Base-by-base conservation (phyloP, 768 basidiomycete genomes). In the Rhodotorula kratochvilovae region DNA sequence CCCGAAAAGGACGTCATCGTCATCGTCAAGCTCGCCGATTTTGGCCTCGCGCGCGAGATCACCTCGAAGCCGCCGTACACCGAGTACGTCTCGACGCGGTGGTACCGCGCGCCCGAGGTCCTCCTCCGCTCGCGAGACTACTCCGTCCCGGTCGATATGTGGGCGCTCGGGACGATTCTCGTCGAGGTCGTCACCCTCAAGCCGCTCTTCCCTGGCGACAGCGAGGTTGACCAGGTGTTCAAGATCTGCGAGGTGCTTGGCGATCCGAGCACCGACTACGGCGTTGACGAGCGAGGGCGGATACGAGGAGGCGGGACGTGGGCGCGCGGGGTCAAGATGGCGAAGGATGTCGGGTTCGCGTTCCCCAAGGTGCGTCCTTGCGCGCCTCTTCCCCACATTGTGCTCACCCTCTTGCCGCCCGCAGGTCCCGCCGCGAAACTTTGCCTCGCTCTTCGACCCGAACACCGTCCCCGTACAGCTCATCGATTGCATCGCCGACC, bases 91-190 rank as follows among this genome's bases (percentile, higher is more conserved):
- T 90, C 93, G 31, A 99, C 96, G n/a, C 85, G 96, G 51, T 99
- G 96, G 96, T 99, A 99, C 81, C 90, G 96, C 68, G 96, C 96
- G 0, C 96, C 96, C 25, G 96, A 99, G 80, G 93, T 99, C 27
- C 84, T 99, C 42, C 85, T 99, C 51, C 85, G 91, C 70, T 92
- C 91, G 77, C 86, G 88, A 67, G 90, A 97, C 80, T 99, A 99
- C 79, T 94, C 92, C 17, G 90, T 90, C 78, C 93, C 96, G 8
- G 95, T 99, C 35, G 96, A 99, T 78, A 92, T 98, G 90, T 99
- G 96, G 96, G 96, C 96, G 6, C 83, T 99, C 64, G 96, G 96
- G 25, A 95, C 96, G 13, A 99, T 99, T 81, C 89, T 99, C 87
- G 92, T 94, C 15, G 96, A 99, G 81, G 84, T 97, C 66, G 85